These are phyloP conservation scores for Alternaria sp. DNA, from an alignment of 2,329 filamentous ascomycete species.

Conservation along the genomic window DNA sequence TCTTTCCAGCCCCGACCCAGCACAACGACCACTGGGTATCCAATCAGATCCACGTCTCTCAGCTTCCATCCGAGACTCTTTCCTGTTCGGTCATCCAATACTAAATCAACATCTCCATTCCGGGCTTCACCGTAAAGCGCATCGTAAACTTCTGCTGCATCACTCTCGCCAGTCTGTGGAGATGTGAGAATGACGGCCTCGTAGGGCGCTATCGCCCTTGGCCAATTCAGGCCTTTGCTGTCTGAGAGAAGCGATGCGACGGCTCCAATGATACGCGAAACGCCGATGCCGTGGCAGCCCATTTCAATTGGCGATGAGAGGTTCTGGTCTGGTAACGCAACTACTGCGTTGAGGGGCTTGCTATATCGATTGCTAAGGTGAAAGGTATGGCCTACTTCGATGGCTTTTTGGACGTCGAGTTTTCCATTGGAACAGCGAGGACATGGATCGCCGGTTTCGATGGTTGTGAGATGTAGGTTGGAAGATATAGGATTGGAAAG, in stretches of 20 bases:
- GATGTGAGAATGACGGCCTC: constrained; percentile 73
- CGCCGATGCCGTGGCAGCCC: constrained; percentile 95
- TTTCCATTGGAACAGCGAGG: constrained; percentile 71
- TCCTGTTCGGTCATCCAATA: constrained; percentile 55
- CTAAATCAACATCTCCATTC: constrained; percentile 29
- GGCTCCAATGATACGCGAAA: constrained; percentile 88
- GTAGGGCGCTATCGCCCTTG: constrained; percentile 83
- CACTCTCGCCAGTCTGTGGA: constrained; percentile 55
- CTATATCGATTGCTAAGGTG: constrained; percentile 91
- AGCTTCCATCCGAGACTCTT: constrained; percentile 82
- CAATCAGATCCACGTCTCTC: constrained; percentile 86
- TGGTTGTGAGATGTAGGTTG: constrained; percentile 67
- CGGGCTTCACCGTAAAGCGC: constrained; percentile 49
- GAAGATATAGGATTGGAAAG: constrained; percentile 13
- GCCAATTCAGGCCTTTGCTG: constrained; percentile 80
- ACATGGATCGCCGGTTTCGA: constrained; percentile 74
- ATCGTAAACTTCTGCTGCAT: constrained; percentile 71
- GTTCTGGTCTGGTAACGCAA: constrained; percentile 57
- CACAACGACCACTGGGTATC: constrained; percentile 84
- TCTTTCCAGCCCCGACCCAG: constrained; percentile 64
- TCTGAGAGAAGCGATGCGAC: constrained; percentile 80
- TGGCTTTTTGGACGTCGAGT: constrained; percentile 73
- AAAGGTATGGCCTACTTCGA: constrained; percentile 96
- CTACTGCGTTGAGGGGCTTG: constrained; percentile 71
- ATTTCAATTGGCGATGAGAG: constrained; percentile 74